Evolutionary conservation across 1,284 basidiomycete species (phyloP), one percentile per base, ranked within the genome.

Genomic region (Malassezia yamatoensis): DNA sequence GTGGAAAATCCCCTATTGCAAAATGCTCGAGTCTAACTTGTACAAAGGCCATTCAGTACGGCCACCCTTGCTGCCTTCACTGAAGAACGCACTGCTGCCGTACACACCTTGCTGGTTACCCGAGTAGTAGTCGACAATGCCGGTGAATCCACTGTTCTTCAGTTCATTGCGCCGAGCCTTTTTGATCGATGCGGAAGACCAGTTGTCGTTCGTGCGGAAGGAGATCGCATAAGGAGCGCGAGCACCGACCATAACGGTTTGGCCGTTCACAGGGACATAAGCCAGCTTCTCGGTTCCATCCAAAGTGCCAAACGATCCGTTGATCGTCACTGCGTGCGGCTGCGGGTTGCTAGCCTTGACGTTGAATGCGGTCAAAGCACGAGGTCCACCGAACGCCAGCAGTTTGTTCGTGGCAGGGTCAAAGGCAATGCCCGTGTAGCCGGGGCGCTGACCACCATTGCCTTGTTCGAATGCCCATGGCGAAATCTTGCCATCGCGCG

Each of bases 11-110:
- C n/a, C n/a, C n/a, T n/a, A n/a, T n/a, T 59, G 35, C 39, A 65
- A 48, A 37, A 65, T 49, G 38, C 40, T 43, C 24, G 44, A 39
- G 53, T 53, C 52, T 8, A 65, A 32, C 43, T 49, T 50, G 51
- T 65, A 70, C 24, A 68, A 51, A 9, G 65, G 66, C 59, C 59
- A 71, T 33, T 57, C 39, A 2, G 49, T 52, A 34, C 67, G 60
- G 1, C 66, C 68, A 13, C 68, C 68, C 10, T 65, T 47, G 1
- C 59, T 64, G 41, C 67, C 67, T 16, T 72, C 61, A n/a, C 55
- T 58, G 55, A 72, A 72, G 64, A 66, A 72, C 15, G 70, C 70
- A 12, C 70, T 67, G 15, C 63, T 59, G 16, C 59, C 70, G 59
- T 71, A 72, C 41, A 72, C 51, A 35, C 54, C 54, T 42, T 63